Evolutionary conservation across 2,329 filamentous ascomycete genomes (phyloP), one percentile per base, ranked within the genome.

Genomic region (Paecilomyces dactylethromorphus): DNA sequence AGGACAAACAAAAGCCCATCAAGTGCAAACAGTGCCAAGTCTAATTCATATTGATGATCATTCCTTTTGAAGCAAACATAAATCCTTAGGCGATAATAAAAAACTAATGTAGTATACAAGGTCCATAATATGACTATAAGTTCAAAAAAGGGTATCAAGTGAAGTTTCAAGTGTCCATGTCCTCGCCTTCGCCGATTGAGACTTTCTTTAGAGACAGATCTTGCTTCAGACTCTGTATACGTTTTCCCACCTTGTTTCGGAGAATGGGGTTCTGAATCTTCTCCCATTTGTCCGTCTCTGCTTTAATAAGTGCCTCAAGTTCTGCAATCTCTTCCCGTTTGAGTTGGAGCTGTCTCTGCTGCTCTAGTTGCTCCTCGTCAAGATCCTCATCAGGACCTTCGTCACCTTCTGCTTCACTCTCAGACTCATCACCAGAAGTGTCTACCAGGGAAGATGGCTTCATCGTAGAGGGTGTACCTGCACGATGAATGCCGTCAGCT

Each of bases 321-420:
- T 79, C 77, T 1, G 68, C 70, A 58, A 79, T 76, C 58, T 78
- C 72, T 60, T 80, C 78, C 13, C 75, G 75, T 53, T 75, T 74
- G 58, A 79, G 74, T 59, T 78, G 74, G 32, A 76, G 63, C 52
- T 76, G 73, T 26, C 69, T 75, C 57, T 73, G 75, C 59, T 70
- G 71, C 62, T 76, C 76, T 18, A 73, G 63, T 26, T 76, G 72
- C 50, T 78, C 77, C n/a, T 78, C 76, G 51, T 78, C 76, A 15
- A 77, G 58, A 35, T 74, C 74, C 10, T 72, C 72, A 21, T 72
- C 71, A 12, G 67, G 65, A 15, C 65, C 69, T n/a, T 70, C 68
- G 7, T 69, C 71, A 5, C 71, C 74, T 11, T 73, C 74, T 3
- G 64, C 69, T 11, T 73, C 74, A 1, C 68, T 72, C 0, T 76